Evolutionary conservation across 768 basidiomycete genomes (phyloP), one percentile per base, ranked within the genome.

Genomic region (Leccinum truebloodii): DNA sequence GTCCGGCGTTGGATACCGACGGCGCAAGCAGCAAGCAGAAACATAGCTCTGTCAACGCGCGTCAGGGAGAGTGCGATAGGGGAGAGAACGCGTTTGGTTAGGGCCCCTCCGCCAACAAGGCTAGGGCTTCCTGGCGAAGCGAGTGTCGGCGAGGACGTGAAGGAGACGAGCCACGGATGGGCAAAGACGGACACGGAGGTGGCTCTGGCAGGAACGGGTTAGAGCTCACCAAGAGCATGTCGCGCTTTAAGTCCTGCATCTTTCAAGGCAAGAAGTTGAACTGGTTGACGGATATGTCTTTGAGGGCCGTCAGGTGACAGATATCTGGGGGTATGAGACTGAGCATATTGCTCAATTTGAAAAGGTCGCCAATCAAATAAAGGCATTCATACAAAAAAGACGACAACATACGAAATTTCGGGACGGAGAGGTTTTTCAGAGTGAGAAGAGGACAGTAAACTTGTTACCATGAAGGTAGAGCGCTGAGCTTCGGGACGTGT

Each of bases 261-360:
- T 91, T 88, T 6, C 85, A 80, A 14, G 90, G 90, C 0, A 92
- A 71, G 69, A 81, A 88, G 57, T 69, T 65, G 3, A 91, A 72
- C 34, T 73, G 70, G 69, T 92, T 92, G 56, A 79, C 77, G 0
- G 86, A 8, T 8, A 78, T 4, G 91, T 86, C 81, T 53, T 77
- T 76, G 3, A 92, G 79, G 53, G 81, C 80, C 9, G 67, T 75
- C 18, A 91, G 76, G 7, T 75, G 75, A 20, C 72, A 76, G 37
- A 92, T 86, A 54, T 88, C 87, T 0, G 89, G 83, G 2, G 90
- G 68, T 28, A 28, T 28, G 28, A 28, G 28, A 28, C 28, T 28
- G 28, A 28, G 7, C 1, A 8, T 66, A 66, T 92, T 92, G 6
- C 73, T 73, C 3, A 86, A 90, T 89, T 62, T 9, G 18, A 51